Base-by-base conservation (phyloP, 495 filamentous ascomycete genomes). In the Xylaria flabelliformis region DNA sequence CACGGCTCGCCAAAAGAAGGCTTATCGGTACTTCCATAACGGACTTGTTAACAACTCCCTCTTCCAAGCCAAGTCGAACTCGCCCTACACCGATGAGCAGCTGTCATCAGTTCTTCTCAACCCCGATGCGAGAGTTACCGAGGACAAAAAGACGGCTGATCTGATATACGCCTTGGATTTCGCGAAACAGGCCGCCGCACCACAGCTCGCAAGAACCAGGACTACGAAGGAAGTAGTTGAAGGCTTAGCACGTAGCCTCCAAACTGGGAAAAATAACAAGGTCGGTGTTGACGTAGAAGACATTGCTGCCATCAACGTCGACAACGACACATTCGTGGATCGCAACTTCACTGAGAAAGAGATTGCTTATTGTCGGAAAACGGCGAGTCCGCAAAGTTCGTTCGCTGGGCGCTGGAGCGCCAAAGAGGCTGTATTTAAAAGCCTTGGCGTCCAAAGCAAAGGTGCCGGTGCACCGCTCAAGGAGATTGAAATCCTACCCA, bases 391-490 rank as follows among this genome's bases (percentile, higher is more conserved):
- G 1, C 93, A 94, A 75, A 90, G 93, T 61, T 93, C 92, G 51
- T 98, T 97, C 82, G 92, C 96, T 0, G 96, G 96, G 19, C 89
- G 93, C 69, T 99, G 96, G 96, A 93, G 90, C 74, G 96, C 96
- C 4, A 99, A 99, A 83, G 96, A 99, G 84, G 96, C 95, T 5
- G 94, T 99, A 5, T 99, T 99, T 85, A 99, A 99, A 87, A 92
- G 92, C 15, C 83, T 99, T n/a, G 93, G 94, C 51, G 93, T 97
- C n/a, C 80, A 87, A 74, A 89, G 93, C 79, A 90, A 92, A 82
- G 96, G 96, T 67, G 94, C 91, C 15, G 96, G 97, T 72, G 95
- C 96, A 64, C 87, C 92, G 21, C 75, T 99, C 83, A 95, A 91
- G 84, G 95, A 98, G 17, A 98, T 99, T 83, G 96, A 99, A 86